Evolutionary conservation across 2,329 filamentous ascomycete species (phyloP).

Genomic region (Colletotrichum sp.): DNA sequence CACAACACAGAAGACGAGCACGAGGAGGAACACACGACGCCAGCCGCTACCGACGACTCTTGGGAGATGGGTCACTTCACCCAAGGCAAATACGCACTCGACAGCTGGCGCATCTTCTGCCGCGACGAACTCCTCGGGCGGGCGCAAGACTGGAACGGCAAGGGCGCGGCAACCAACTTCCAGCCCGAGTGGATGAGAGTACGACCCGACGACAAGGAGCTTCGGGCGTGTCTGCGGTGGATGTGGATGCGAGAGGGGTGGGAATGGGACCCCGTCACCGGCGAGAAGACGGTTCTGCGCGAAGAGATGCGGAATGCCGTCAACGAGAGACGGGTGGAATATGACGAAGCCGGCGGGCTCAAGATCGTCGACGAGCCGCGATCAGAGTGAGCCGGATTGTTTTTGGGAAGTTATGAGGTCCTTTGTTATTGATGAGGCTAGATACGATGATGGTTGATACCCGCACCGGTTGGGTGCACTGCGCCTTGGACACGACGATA

Average conservation of each 20-base stretch:
- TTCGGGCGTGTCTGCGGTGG: conserved; percentile 87
- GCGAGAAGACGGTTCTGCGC: conserved; percentile 60
- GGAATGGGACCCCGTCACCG: conserved; percentile 78
- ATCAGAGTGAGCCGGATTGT: neutral
- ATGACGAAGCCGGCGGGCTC: conserved; percentile 55
- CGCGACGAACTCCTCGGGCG: conserved; percentile 76
- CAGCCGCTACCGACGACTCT: conserved; percentile 40
- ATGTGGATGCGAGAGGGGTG: conserved; percentile 90
- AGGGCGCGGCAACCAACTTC: conserved; percentile 57
- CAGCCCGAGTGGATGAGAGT: conserved; percentile 93
- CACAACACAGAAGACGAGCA: neutral
- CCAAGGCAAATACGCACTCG: conserved; percentile 81
- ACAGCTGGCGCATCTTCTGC: conserved; percentile 95
- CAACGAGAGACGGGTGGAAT: conserved; percentile 60
- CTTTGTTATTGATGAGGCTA: neutral
- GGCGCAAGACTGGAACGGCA: conserved; percentile 70
- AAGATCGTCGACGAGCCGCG: conserved; percentile 35
- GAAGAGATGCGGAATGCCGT: conserved; percentile 62
- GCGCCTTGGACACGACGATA: neutral
- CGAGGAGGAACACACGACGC: neutral
- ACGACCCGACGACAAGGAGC: conserved; percentile 81
- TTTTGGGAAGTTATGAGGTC: neutral
- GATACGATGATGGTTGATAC: conserved; percentile 9
- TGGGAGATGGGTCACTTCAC: conserved; percentile 91
- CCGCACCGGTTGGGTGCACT: conserved; percentile 4